Conservation (phyloP, 371 early-diverging fungal species). For the Lichtheimia ornata region DNA sequence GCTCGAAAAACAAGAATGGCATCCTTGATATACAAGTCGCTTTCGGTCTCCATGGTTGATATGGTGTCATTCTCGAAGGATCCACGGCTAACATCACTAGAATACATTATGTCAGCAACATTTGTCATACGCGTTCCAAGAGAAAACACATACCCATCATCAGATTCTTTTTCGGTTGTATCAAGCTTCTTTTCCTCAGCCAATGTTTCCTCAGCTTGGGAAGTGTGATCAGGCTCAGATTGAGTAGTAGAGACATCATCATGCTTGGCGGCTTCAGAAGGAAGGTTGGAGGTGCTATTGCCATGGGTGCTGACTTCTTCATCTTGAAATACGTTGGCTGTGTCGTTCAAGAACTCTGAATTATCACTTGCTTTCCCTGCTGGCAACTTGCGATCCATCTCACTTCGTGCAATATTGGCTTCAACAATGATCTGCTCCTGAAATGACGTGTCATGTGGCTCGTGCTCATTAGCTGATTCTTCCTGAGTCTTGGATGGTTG, state of each 20-base stretch:
- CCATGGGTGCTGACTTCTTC: conserved; percentile 14
- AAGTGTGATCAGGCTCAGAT: neutral
- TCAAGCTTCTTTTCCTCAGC: conserved; percentile 4
- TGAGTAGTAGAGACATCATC: neutral
- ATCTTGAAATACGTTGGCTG: conserved; percentile 47
- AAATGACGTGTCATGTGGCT: conserved; percentile 19
- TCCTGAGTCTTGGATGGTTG: neutral
- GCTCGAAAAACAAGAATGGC: conserved; percentile 90
- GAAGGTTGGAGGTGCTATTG: too few relatives aligned
- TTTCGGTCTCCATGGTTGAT: conserved; percentile 35
- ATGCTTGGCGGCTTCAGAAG: conserved; percentile 2
- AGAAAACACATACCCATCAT: neutral
- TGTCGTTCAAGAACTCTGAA: conserved; percentile 49
- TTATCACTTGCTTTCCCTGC: conserved; percentile 39
- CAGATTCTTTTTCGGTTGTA: neutral
- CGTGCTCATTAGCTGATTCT: neutral
- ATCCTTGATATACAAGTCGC: conserved; percentile 66
- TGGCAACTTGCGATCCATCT: conserved; percentile 43
- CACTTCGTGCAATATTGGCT: conserved; percentile 50
- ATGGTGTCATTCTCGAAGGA: conserved; percentile 35
- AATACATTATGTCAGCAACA: neutral
- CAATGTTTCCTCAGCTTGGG: neutral
- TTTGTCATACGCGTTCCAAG: neutral
- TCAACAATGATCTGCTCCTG: conserved; percentile 53
- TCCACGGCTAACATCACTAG: conserved; percentile 15